Conservation (phyloP, 768 basidiomycete genomes). For the Pulveroboletus sp. region DNA sequence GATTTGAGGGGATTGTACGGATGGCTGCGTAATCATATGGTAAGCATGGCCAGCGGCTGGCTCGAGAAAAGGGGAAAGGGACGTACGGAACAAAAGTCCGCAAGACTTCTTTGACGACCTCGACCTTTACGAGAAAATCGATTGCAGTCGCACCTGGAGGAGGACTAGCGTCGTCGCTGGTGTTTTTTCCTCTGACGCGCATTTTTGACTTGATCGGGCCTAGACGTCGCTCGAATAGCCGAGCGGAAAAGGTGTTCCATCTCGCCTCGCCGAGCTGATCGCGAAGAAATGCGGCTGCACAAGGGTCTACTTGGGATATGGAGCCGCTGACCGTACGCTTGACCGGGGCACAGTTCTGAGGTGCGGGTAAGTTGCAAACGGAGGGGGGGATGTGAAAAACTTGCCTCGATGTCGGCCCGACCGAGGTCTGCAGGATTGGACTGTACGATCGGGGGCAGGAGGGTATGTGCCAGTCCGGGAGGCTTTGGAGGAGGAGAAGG, state of each 20-base stretch:
- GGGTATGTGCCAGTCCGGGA: conserved; percentile 25
- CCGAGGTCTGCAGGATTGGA: conserved; percentile 30
- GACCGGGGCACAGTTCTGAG: conserved; percentile 25
- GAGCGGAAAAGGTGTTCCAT: conserved; percentile 46
- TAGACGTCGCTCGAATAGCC: conserved; percentile 44
- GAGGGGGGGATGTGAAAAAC: not conserved
- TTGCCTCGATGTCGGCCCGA: conserved; percentile 24
- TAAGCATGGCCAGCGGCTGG: conserved; percentile 18
- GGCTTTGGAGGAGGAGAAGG: conserved; percentile 24
- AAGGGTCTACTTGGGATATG: conserved; percentile 38
- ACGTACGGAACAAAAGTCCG: conserved; percentile 50
- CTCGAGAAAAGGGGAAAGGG: not conserved
- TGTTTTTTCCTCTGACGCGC: conserved; percentile 29
- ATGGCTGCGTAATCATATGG: conserved; percentile 36
- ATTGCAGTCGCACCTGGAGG: conserved; percentile 41
- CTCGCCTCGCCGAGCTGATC: conserved; percentile 42
- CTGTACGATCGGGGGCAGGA: conserved; percentile 33
- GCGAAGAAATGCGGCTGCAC: conserved; percentile 43
- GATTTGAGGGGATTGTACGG: conserved; percentile 54
- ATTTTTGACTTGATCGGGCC: conserved; percentile 38
- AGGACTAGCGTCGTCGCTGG: conserved; percentile 26
- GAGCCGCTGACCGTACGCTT: conserved; percentile 23
- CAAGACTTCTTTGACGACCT: conserved; percentile 48
- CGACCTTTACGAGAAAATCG: conserved; percentile 53
- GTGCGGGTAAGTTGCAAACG: conserved; percentile 9